Evolutionary conservation across 2,329 filamentous ascomycete genomes (phyloP), one percentile per base, ranked within the genome.

Genomic region (Drechslerella coelobrocha): DNA sequence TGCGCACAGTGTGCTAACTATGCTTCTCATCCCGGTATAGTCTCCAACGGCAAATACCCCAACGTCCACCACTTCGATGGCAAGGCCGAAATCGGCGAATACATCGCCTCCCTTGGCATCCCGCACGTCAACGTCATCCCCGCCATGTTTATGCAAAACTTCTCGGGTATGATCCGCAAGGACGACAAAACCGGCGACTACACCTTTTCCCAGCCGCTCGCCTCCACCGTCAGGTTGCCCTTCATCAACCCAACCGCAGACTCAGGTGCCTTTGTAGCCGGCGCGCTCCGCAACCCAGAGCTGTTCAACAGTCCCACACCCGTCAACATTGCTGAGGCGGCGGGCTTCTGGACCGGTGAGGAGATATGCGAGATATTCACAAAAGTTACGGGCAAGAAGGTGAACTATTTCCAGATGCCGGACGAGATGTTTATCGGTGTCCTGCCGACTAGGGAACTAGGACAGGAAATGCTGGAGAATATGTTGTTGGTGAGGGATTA

Each of bases 51-150:
- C 4, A 73, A 74, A 68, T 68, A 76, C 37, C 45, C 59, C 29
- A 73, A 77, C 68, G 74, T 76, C 1, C 54, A 80, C 69, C 82
- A 84, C 72, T 87, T 87, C 68, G 85, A 87, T 76, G 79, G 77
- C 76, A 87, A 87, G 75, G 84, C 84, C 19, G 78, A 81, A 10
- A 81, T 84, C 0, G 84, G 85, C 73, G 73, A 79, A n/a, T 85
- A 87, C 74, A 82, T 85, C 50, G 81, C 83, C 17, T 61, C 74
- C 0, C 77, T 83, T 2, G 81, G 80, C 0, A 77, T 87, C 1
- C 81, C 81, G 0, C 80, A 79, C 9, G 81, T 84, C 0, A 86
- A 86, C 75, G 82, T 84, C 74, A 77, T 82, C n/a, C 81, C 84
- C 0, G 84, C 80, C 0, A 79, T 79, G 54, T 88, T 85, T 74